Evolutionary conservation across 345 rosid species (phyloP), one percentile per base, ranked within the genome.

Genomic region (Populus tremula): DNA sequence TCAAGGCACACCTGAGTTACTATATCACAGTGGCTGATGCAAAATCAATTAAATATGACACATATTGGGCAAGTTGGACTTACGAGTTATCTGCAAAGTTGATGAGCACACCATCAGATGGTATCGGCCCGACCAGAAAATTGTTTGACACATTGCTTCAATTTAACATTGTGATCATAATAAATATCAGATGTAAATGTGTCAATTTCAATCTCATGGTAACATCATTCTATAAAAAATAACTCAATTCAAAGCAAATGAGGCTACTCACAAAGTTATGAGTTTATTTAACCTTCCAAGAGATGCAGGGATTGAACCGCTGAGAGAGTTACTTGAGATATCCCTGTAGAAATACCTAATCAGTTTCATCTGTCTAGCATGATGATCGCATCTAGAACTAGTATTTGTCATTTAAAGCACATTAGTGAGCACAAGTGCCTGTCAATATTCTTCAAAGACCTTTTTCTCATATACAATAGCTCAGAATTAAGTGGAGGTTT

Each of bases 81-180:
- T 86, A 96, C 98, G 97, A 89, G 86, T 86, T 87, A 76, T 66
- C 89, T 2, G 88, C 72, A 79, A 90, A 89, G 74, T 74, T 89
- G 86, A 70, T 54, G 62, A 96, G 88, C 75, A 88, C 83, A 38
- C 94, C 96, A 75, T 89, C 89, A 29, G 91, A 87, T 78, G 99
- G 99, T 84, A 96, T 91, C 72, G 87, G 79, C 56, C 99, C 99
- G 45, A 23, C 83, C 75, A 96, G 91, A 82, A 96, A 93, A 87
- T 96, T 96, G 86, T 92, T 88, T 18, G 99, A 91, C 72, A 93
- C 90, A 39, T 96, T 92, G 82, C 99, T 96, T 88, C 81, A 84
- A 75, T 76, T 79, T 70, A 85, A 76, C 29, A 87, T 73, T 76
- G 77, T 79, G 67, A 56, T 62, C 43, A 85, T 65, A 76, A 33